phyloP scores from a whole-genome alignment of 768 basidiomycete species.

The Naganishia friedmannii region DNA sequence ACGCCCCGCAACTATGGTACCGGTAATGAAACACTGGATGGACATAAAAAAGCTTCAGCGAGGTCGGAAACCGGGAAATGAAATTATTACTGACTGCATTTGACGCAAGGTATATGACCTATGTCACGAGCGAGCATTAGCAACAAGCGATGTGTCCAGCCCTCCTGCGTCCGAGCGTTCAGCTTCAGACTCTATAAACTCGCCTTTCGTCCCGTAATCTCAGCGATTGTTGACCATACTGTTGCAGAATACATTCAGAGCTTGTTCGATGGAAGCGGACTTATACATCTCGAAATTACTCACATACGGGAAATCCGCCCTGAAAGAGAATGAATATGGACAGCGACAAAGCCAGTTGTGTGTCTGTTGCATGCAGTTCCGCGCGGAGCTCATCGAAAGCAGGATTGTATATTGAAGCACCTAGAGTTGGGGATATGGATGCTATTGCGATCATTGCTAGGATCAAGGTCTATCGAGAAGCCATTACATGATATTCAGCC shows the following conservation, averaged over 20 bases:
- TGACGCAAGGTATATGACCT: slow-evolving; percentile 45
- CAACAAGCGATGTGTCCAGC: neutral
- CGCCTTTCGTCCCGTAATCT: slow-evolving; percentile 44
- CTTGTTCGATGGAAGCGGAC: neutral
- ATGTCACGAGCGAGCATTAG: neutral
- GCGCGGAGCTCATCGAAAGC: slow-evolving; percentile 49
- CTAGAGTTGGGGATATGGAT: slow-evolving; percentile 47
- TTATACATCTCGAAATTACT: neutral
- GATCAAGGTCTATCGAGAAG: slow-evolving; percentile 32
- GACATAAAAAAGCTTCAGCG: neutral
- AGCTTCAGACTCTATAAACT: neutral
- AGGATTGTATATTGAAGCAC: slow-evolving; percentile 52
- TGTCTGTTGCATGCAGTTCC: slow-evolving; percentile 46
- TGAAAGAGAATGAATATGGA: slow-evolving; percentile 50
- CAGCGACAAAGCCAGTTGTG: slow-evolving; percentile 49
- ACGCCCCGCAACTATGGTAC: slow-evolving; percentile 43
- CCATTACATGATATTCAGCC: neutral
- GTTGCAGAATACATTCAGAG: neutral
- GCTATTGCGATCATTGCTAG: slow-evolving; percentile 38
- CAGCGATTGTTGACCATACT: slow-evolving; percentile 33
- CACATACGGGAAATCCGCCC: slow-evolving; percentile 33
- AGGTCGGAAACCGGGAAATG: neutral
- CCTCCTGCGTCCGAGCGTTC: no score
- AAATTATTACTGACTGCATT: slow-evolving; percentile 41
- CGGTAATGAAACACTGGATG: slow-evolving; percentile 48